phyloP scores from a whole-genome alignment of 345 rosid species.

The Eutrema heterophyllum region DNA sequence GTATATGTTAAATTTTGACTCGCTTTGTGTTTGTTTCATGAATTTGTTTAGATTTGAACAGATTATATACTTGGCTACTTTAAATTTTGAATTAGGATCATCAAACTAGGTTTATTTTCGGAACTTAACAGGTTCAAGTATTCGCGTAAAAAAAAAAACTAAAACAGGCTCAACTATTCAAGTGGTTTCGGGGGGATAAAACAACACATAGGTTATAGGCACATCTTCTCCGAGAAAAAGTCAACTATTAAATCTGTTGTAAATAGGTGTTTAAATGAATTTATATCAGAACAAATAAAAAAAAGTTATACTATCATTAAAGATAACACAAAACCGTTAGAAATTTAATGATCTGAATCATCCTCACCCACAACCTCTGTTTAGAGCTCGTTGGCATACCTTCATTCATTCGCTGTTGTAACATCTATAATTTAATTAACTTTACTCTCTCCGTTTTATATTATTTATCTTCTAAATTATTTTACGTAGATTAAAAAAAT shows the following conservation, averaged over 20 bases:
- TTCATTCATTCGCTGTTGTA: slow-evolving; percentile 13
- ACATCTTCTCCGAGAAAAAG: slow-evolving; percentile 12
- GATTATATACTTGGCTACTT: not conserved
- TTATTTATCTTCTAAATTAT: no score
- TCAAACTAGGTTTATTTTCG: not conserved
- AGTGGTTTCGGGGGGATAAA: not conserved
- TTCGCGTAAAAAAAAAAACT: not conserved
- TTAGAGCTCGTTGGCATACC: slow-evolving; percentile 23
- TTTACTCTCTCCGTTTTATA: no score
- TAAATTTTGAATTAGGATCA: not conserved
- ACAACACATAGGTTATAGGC: not conserved
- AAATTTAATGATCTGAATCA: slow-evolving; percentile 21
- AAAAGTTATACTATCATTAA: not conserved
- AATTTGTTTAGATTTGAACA: not conserved
- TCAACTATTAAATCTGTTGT: slow-evolving; percentile 5
- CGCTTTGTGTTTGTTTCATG: not conserved
- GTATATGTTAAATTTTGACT: not conserved
- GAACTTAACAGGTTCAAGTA: not conserved
- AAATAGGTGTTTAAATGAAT: slow-evolving; percentile 17
- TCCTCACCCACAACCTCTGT: slow-evolving; percentile 16
- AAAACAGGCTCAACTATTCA: not conserved
- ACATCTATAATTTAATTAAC: not conserved
- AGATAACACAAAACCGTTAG: slow-evolving; percentile 17
- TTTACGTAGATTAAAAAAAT: no score
- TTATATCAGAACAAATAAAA: no score